These are phyloP conservation scores for Solanum acaule DNA, from an alignment of 257 asterid genomes.

Conservation along the genomic window DNA sequence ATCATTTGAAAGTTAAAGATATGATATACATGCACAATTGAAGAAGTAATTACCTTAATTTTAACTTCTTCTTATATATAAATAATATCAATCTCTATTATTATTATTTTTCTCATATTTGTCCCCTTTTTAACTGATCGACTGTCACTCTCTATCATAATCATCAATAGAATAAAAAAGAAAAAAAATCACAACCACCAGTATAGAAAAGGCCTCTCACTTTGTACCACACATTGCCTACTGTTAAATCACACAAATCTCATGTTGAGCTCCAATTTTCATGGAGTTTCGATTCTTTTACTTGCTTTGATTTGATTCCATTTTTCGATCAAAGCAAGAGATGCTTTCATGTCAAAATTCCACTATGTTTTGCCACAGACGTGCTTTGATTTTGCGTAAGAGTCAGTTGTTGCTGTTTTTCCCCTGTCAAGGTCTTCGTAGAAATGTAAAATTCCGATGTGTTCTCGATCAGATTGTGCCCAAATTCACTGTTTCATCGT, in stretches of 20 bases:
- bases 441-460: slow-evolving; percentile 35
- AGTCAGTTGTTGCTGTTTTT: slow-evolving; percentile 17
- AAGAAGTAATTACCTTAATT: neutral
- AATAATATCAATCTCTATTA: neutral
- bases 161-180: neutral
- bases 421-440: slow-evolving; percentile 6
- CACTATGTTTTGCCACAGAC: slow-evolving; percentile 32
- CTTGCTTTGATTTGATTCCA: neutral
- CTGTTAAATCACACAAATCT: neutral
- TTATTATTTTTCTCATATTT: neutral
- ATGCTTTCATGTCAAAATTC: slow-evolving; percentile 45
- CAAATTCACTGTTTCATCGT: slow-evolving; percentile 40
- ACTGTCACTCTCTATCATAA: neutral
- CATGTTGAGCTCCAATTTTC: neutral
- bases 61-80: neutral
- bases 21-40: neutral
- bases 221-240: slow-evolving; percentile 3
- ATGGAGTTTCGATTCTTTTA: neutral
- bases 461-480: slow-evolving; percentile 31
- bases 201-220: neutral
- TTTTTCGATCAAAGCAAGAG: neutral
- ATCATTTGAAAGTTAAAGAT: too few species aligned
- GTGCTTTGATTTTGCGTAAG: slow-evolving; percentile 27
- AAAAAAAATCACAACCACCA: neutral
- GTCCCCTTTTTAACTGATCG: neutral